Conservation (phyloP, 139 green algal genomes). For the Nannochloris sp. region DNA sequence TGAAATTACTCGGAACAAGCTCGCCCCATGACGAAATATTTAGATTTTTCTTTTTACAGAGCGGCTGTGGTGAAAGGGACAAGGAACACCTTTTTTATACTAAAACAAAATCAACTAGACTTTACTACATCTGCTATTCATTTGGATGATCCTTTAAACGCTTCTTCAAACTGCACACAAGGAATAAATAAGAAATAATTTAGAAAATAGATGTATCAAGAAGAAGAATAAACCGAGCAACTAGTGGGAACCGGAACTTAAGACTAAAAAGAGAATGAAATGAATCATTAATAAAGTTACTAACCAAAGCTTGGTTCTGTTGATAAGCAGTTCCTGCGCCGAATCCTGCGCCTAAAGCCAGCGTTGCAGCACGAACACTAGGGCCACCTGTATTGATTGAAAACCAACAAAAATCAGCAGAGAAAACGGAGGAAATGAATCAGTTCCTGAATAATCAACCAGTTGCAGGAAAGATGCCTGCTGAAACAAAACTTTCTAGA, state of each 20-base stretch:
- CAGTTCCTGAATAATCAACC: too few species aligned
- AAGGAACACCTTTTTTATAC: too few species aligned
- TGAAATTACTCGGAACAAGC: too few species aligned
- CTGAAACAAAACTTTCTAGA: too few species aligned
- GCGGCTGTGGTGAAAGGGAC: too few species aligned
- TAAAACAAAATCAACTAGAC: too few species aligned
- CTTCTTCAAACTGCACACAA: neutral
- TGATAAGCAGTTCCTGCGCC: slow-evolving; percentile 21
- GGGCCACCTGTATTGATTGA: slow-evolving; percentile 12
- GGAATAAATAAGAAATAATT: neutral
- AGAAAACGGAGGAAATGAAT: too few species aligned
- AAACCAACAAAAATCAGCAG: neutral
- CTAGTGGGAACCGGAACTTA: too few species aligned
- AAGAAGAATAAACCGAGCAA: neutral
- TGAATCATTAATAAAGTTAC: neutral
- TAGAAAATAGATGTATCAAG: neutral
- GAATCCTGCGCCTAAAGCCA: slow-evolving; percentile 27
- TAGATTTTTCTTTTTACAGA: too few species aligned
- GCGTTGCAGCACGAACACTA: slow-evolving; percentile 8
- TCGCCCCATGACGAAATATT: too few species aligned
- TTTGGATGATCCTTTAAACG: neutral
- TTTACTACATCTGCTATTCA: neutral
- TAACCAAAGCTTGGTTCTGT: slow-evolving; percentile 6
- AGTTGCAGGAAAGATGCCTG: too few species aligned
- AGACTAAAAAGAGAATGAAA: neutral